Evolutionary conservation across 2,329 filamentous ascomycete genomes (phyloP).

Genomic region (Hymenoscyphus fructigenus): DNA sequence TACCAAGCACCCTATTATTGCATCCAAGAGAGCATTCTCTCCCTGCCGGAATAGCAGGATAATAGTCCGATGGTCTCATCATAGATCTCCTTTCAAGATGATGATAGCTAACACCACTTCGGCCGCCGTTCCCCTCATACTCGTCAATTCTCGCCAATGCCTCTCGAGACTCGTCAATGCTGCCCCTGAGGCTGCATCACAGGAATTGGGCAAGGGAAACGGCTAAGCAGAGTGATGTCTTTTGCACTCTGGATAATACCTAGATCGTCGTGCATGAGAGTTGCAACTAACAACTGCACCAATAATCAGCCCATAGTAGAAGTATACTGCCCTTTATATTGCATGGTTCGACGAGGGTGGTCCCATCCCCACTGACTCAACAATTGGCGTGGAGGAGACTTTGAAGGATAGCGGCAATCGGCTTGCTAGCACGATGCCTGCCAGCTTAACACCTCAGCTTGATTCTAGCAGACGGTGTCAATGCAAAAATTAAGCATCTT

Average conservation of each 20-base stretch:
- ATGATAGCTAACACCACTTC: slow-evolving; percentile 12
- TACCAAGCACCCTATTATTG: not conserved
- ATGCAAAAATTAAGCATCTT: slow-evolving; percentile 2
- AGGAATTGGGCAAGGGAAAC: slow-evolving; percentile 5
- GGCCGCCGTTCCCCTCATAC: slow-evolving; percentile 8
- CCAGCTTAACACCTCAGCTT: slow-evolving; percentile 1
- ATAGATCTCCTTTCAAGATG: not conserved
- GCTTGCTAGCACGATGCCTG: not conserved
- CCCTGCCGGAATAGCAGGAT: not conserved
- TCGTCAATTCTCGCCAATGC: not conserved
- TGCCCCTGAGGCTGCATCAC: slow-evolving; percentile 2
- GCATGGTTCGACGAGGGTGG: not conserved
- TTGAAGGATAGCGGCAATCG: not conserved
- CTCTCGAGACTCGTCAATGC: not conserved
- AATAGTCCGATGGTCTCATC: not conserved
- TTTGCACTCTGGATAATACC: slow-evolving; percentile 27
- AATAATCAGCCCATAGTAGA: slow-evolving; percentile 2
- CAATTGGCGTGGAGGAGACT: not conserved
- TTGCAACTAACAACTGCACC: slow-evolving; percentile 2
- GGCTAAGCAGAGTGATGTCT: slow-evolving; percentile 20
- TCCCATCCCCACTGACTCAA: not conserved
- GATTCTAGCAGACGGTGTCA: not conserved
- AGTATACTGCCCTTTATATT: not conserved
- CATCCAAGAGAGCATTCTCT: not conserved
- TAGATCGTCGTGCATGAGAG: slow-evolving; percentile 18